These are phyloP conservation scores for Colletotrichum higginsianum DNA, from an alignment of 2,329 filamentous ascomycete species.

Conservation along the genomic window DNA sequence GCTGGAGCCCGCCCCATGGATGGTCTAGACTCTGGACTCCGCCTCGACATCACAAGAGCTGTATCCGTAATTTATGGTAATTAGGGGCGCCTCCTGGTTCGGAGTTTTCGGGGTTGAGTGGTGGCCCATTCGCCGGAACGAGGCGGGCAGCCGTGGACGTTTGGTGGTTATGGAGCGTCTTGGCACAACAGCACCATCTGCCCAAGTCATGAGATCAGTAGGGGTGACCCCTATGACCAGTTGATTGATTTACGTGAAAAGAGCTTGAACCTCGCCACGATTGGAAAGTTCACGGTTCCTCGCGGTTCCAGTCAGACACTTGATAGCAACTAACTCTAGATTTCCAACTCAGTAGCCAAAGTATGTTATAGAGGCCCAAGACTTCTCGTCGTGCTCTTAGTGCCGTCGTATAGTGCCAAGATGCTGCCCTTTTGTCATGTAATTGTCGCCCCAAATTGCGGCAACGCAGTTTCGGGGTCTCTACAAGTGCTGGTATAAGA, in stretches of 20 bases:
- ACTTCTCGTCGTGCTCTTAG: background rate
- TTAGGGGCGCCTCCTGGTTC: background rate
- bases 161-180: background rate
- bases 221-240: constrained; percentile 14
- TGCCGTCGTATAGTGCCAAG: constrained; percentile 7
- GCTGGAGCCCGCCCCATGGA: background rate
- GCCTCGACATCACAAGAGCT: background rate
- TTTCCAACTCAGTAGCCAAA: constrained; percentile 2
- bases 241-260: background rate
- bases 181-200: constrained; percentile 1
- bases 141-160: background rate
- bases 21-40: constrained; percentile 4
- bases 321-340: background rate
- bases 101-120: background rate
- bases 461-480: background rate
- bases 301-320: background rate
- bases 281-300: background rate
- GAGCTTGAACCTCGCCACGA: constrained; percentile 6
- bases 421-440: background rate
- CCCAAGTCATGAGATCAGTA: background rate
- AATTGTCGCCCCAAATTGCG: background rate
- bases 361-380: constrained; percentile 29
- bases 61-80: background rate
- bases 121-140: background rate
- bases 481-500: constrained; percentile 9